A percentile compares a stretch with the other conserved stretches of the same genome.
Conservation (phyloP, 1,284 basidiomycete genomes). For the Malassezia restricta region DNA sequence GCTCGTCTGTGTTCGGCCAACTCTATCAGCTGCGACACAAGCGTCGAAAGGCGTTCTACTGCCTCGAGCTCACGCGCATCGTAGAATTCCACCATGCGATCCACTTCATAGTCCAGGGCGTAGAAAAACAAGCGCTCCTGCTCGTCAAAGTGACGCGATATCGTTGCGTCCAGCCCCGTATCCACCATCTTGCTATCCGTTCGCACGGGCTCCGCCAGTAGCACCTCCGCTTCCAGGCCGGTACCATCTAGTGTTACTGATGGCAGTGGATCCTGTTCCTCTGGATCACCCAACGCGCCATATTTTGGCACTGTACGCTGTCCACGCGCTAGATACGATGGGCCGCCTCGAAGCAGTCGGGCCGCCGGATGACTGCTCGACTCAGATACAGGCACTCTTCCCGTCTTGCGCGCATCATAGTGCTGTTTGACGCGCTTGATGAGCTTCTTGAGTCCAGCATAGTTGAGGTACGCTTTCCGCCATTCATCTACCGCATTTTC, state of each 20-base stretch:
- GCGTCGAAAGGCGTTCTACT: constrained; percentile 50
- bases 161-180: constrained; percentile 16
- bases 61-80: constrained; percentile 61
- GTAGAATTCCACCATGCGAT: constrained; percentile 55
- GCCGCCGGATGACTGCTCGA: neutral
- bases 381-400: neutral
- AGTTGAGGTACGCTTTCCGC: constrained; percentile 44
- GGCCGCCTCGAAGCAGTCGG: neutral
- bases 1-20: constrained; percentile 38
- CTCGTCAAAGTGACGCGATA: constrained; percentile 52
- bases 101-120: constrained; percentile 28
- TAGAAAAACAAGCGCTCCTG: constrained; percentile 57
- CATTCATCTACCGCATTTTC: constrained; percentile 43
- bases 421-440: constrained; percentile 43
- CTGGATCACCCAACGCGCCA: neutral
- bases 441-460: constrained; percentile 45
- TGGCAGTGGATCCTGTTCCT: constrained; percentile 4
- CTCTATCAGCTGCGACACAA: constrained; percentile 58
- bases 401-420: neutral
- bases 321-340: neutral
- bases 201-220: neutral
- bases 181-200: neutral
- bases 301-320: neutral
- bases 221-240: constrained; percentile 13
- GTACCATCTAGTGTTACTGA: constrained; percentile 20